Evolutionary conservation across 371 early-diverging fungal species (phyloP), one percentile per base, ranked within the genome.

Genomic region (Phascolomyces articulosus): DNA sequence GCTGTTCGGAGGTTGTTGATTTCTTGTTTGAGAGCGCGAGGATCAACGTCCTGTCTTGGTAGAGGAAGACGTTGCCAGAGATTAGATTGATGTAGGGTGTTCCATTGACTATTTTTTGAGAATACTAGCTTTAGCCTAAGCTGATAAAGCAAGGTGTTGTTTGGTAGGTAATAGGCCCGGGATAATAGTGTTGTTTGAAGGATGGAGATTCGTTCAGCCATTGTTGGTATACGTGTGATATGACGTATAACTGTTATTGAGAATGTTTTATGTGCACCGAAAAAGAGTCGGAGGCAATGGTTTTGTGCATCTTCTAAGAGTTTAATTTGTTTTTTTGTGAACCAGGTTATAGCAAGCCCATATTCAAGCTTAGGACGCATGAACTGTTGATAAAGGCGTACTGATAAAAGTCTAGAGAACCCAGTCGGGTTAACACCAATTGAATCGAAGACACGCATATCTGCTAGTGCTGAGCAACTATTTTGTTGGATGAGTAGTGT

Each of bases 231-330:
- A 15, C 60, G 55, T 13, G 28, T 20, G 18, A 73, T 41, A 29
- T 67, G 70, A 20, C 54, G 64, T 28, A 70, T 59, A 38, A 70
- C 63, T 3, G 27, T 59, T 21, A 66, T 70, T 0, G 70, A 68
- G 0, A 68, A 34, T 3, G 55, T 58, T 2, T 9, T 31, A 44
- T 63, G 66, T 0, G 66, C 64, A 21, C 67, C 68, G 7, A 63
- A 65, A 7, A 49, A 38, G 41, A 64, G 57, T 16, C 74, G 53
- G 0, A 74, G 41, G 34, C 70, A 70, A 4, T 16, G 20, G 40
- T 63, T 55, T 40, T 70, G 75, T 1, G 48, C 34, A 0, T 24
- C 7, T 38, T 47, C 49, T 3, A 49, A 24, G 23, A 24, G 18
- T 27, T 23, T 1, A 2, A 16, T n/a, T 11, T 58, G 38, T 9